Percentiles rank a stretch among this genome's conserved stretches.
Evolutionary conservation across 2,329 filamentous ascomycete genomes (phyloP).

Genomic region (Raffaelea albimanens): DNA sequence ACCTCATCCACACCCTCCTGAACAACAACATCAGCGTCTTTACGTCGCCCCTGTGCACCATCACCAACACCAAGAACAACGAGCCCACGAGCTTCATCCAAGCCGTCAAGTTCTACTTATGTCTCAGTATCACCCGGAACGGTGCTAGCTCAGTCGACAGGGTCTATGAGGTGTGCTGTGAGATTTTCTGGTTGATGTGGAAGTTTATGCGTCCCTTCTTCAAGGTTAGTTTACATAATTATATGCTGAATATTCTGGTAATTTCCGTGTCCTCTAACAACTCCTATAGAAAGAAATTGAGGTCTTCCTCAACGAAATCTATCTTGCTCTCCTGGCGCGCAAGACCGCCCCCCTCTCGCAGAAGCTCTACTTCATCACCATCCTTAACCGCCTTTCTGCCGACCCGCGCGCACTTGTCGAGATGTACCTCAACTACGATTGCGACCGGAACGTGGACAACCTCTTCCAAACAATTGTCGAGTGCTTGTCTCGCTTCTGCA

Average conservation of each 20-base stretch:
- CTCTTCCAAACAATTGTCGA: slow-evolving; percentile 95
- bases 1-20: slow-evolving; percentile 88
- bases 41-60: slow-evolving; percentile 82
- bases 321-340: slow-evolving; percentile 82
- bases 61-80: slow-evolving; percentile 81
- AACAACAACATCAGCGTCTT: slow-evolving; percentile 92
- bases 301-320: slow-evolving; percentile 96
- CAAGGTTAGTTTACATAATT: slow-evolving; percentile 49
- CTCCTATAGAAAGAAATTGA: slow-evolving; percentile 79
- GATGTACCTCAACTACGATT: slow-evolving; percentile 96
- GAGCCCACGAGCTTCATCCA: slow-evolving; percentile 86
- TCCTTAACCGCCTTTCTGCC: slow-evolving; percentile 73
- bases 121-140: slow-evolving; percentile 87
- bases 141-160: slow-evolving; percentile 85
- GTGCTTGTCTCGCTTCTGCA: slow-evolving; percentile 81
- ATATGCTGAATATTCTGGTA: background rate
- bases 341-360: slow-evolving; percentile 79
- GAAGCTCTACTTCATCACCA: slow-evolving; percentile 82
- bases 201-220: slow-evolving; percentile 88
- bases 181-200: slow-evolving; percentile 97
- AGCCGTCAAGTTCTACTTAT: slow-evolving; percentile 93
- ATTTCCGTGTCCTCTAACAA: background rate
- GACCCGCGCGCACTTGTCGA: slow-evolving; percentile 88
- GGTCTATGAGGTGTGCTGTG: slow-evolving; percentile 91
- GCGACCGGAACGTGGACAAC: slow-evolving; percentile 90